phyloP scores from a whole-genome alignment of 1,284 basidiomycete species.

The Marasmius oreades region DNA sequence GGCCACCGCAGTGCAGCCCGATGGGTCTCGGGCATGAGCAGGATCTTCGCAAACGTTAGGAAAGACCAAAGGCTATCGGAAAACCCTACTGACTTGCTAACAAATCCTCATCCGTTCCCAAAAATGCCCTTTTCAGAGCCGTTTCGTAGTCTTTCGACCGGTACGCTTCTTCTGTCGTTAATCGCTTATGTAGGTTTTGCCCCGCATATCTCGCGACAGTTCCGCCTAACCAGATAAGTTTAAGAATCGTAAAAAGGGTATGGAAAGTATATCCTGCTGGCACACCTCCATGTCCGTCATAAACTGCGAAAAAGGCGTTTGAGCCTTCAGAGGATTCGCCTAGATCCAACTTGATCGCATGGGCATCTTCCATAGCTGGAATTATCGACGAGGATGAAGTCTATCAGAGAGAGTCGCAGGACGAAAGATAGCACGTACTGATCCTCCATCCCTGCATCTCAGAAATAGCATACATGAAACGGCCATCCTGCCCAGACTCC shows the following conservation, averaged over 20 bases:
- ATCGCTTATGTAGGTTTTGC: slow-evolving; percentile 81
- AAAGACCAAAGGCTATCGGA: slow-evolving; percentile 6
- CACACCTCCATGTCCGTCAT: slow-evolving; percentile 97
- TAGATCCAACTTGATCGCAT: slow-evolving; percentile 76
- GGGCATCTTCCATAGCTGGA: slow-evolving; percentile 97
- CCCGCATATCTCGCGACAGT: slow-evolving; percentile 91
- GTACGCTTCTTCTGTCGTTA: slow-evolving; percentile 76
- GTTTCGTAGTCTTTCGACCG: slow-evolving; percentile 64
- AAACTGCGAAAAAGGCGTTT: slow-evolving; percentile 92
- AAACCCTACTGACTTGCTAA: slow-evolving; percentile 63
- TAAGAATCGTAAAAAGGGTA: slow-evolving; percentile 12
- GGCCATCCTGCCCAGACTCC: slow-evolving; percentile 74
- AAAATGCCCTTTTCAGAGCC: slow-evolving; percentile 86
- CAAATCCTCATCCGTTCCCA: slow-evolving; percentile 94
- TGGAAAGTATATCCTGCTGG: slow-evolving; percentile 12
- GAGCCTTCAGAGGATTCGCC: slow-evolving; percentile 49
- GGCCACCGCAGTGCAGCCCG: slow-evolving; percentile 95
- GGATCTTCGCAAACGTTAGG: slow-evolving; percentile 55
- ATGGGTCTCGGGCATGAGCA: slow-evolving; percentile 85
- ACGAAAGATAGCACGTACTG: slow-evolving; percentile 55
- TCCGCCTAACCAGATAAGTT: slow-evolving; percentile 52
- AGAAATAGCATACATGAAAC: slow-evolving; percentile 79
- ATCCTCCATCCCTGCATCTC: slow-evolving; percentile 99
- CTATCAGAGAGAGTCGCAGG: slow-evolving; percentile 1
- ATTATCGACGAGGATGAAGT: slow-evolving; percentile 13